Base-by-base conservation (phyloP, 208 protist genomes). In the Crithidia expoeki region DNA sequence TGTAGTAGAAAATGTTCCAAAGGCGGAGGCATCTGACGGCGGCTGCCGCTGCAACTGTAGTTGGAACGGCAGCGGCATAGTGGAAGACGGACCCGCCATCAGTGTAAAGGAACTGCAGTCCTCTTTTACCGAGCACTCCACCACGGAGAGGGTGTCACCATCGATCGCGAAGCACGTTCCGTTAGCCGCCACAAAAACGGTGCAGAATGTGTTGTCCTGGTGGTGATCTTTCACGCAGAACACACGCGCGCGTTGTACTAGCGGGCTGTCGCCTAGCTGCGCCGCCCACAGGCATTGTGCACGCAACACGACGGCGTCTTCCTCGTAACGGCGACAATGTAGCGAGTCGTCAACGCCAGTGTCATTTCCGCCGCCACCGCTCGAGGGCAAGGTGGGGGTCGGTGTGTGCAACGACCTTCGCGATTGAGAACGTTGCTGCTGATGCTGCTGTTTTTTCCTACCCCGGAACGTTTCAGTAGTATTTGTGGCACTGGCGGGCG, bases 71-170 rank as follows among this genome's bases (percentile, higher is more conserved):
- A 53, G 32, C 12, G 66, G 52, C 60, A 53, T 79, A 12, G 64
- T 81, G 17, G 73, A 76, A 6, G 72, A 72, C 7, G 61, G 71
- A 16, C 72, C 81, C 0, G 67, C 73, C 68, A 88, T 83, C 10
- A 94, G 63, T 14, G 88, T 89, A 77, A 94, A 96, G 51, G 84
- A 86, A 58, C 79, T 86, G 78, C 81, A 89, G 68, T 93, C 88
- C 19, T 81, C 64, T 70, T 79, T 84, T 21, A 94, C 81, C 42
- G 56, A 68, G 68, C 83, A 94, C 79, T 88, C 77, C 52, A 92
- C 80, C 5, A 76, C 70, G 17, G 68, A 65, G 32, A 67, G 51
- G 44, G 58, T 79, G 63, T 77, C 75, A 27, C 80, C 60, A 65
- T 93, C 80, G 30, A 93, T 53, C 9, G 76, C 75, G 60, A 82